Evolutionary conservation across 2,329 filamentous ascomycete genomes (phyloP).

Genomic region (Trichoderma asperellum): DNA sequence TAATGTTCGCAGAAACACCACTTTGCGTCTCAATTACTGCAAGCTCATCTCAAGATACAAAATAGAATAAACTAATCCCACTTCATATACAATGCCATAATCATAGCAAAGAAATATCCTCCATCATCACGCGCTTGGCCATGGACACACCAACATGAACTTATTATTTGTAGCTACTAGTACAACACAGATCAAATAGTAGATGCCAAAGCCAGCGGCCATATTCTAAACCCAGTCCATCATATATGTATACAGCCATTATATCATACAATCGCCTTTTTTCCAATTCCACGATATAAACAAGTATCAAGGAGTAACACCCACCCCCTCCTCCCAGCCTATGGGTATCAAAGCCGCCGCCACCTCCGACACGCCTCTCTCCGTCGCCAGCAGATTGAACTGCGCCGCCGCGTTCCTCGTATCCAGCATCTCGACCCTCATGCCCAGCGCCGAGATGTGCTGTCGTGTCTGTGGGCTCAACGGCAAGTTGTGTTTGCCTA

Average conservation of each 20-base stretch:
- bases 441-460: conserved; percentile 75
- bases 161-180: background rate
- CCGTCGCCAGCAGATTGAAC: conserved; percentile 94
- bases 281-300: background rate
- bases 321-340: conserved; percentile 70
- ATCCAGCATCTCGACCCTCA: conserved; percentile 86
- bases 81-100: background rate
- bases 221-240: background rate
- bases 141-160: background rate
- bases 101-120: background rate
- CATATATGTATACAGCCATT: background rate
- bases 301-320: conserved; percentile 18
- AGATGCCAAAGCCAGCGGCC: background rate
- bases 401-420: conserved; percentile 92
- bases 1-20: background rate
- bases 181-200: background rate
- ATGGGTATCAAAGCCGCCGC: conserved; percentile 87
- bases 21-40: background rate
- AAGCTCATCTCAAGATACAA: background rate
- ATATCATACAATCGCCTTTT: background rate
- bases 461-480: conserved; percentile 74
- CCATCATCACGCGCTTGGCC: background rate
- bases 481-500: conserved; percentile 75
- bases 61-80: background rate
- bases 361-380: conserved; percentile 81